Percentiles rank a stretch among this genome's conserved stretches.
Conservation (phyloP, 768 basidiomycete species). For the Candolleomyces eurysporus region DNA sequence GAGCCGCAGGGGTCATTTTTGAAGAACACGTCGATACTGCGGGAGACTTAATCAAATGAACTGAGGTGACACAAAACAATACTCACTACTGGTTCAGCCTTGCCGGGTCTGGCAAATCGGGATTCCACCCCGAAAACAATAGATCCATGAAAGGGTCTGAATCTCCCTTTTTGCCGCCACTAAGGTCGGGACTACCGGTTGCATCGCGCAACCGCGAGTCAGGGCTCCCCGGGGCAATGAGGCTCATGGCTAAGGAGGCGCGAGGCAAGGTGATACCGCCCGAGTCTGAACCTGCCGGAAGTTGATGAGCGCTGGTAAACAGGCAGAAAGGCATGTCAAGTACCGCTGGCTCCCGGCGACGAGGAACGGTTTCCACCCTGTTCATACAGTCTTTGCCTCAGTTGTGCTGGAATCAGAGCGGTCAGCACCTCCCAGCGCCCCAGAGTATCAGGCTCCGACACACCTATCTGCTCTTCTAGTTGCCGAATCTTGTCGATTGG, state of each 20-base stretch:
- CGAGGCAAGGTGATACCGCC: slow-evolving; percentile 44
- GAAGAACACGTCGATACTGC: slow-evolving; percentile 85
- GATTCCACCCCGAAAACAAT: slow-evolving; percentile 79
- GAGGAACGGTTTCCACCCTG: slow-evolving; percentile 35
- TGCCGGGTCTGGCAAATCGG: slow-evolving; percentile 76
- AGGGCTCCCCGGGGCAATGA: slow-evolving; percentile 36
- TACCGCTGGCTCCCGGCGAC: slow-evolving; percentile 30
- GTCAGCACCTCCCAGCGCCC: background rate
- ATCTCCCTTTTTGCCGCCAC: slow-evolving; percentile 31
- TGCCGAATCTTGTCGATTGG: slow-evolving; percentile 76
- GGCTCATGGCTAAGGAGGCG: slow-evolving; percentile 40
- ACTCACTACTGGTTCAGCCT: slow-evolving; percentile 75
- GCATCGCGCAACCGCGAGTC: slow-evolving; percentile 40
- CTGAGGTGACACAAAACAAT: slow-evolving; percentile 4
- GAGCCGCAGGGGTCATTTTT: slow-evolving; percentile 85
- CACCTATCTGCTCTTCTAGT: slow-evolving; percentile 77
- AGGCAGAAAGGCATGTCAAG: slow-evolving; percentile 17
- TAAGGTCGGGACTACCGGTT: slow-evolving; percentile 52
- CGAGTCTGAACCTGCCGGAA: slow-evolving; percentile 23
- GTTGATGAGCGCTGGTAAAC: slow-evolving; percentile 16
- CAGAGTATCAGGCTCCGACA: slow-evolving; percentile 5
- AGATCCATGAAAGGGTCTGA: slow-evolving; percentile 62
- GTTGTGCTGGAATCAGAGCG: slow-evolving; percentile 35
- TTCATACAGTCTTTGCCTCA: slow-evolving; percentile 60
- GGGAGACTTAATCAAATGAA: slow-evolving; percentile 12